phyloP scores from a whole-genome alignment of 371 early-diverging fungal species.

The Syncephalis plumigaleata region DNA sequence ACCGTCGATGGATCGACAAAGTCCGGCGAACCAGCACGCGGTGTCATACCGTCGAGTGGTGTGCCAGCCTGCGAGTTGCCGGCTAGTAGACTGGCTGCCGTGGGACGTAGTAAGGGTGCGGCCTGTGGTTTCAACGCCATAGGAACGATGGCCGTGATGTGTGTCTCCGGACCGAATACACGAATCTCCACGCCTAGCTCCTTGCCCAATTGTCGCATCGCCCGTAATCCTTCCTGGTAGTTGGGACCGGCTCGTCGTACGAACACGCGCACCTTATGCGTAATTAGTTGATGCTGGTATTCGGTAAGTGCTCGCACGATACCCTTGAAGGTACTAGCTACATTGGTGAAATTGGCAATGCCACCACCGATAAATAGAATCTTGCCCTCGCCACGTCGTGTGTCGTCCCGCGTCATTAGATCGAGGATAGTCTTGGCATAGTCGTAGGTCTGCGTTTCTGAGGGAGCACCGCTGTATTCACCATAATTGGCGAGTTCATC shows the following conservation, averaged over 20 bases:
- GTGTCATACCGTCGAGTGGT: too few relatives aligned
- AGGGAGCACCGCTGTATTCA: constrained; percentile 97
- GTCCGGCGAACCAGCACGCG: too few relatives aligned
- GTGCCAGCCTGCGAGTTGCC: too few relatives aligned
- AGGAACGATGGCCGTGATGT: constrained; percentile 94
- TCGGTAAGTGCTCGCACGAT: constrained; percentile 88
- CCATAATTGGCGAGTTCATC: constrained; percentile 96
- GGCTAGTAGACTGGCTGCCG: not conserved
- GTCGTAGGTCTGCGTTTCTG: constrained; percentile 95
- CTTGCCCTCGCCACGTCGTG: constrained; percentile 72
- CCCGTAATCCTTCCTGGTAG: constrained; percentile 94
- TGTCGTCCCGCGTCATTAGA: constrained; percentile 81
- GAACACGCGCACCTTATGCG: constrained; percentile 80
- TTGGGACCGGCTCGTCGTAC: constrained; percentile 97
- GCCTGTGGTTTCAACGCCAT: constrained; percentile 42
- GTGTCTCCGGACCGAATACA: constrained; percentile 95
- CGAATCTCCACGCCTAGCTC: constrained; percentile 82
- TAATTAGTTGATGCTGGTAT: constrained; percentile 68
- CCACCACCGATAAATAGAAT: constrained; percentile 95
- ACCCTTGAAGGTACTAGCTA: constrained; percentile 97
- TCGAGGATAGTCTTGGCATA: constrained; percentile 95
- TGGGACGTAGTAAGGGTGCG: not conserved
- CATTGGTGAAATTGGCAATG: constrained; percentile 98
- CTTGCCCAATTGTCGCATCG: constrained; percentile 87
- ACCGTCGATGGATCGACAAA: too few relatives aligned